These are phyloP conservation scores for Candida verbasci DNA, from an alignment of 805 yeast genomes.

Conservation along the genomic window DNA sequence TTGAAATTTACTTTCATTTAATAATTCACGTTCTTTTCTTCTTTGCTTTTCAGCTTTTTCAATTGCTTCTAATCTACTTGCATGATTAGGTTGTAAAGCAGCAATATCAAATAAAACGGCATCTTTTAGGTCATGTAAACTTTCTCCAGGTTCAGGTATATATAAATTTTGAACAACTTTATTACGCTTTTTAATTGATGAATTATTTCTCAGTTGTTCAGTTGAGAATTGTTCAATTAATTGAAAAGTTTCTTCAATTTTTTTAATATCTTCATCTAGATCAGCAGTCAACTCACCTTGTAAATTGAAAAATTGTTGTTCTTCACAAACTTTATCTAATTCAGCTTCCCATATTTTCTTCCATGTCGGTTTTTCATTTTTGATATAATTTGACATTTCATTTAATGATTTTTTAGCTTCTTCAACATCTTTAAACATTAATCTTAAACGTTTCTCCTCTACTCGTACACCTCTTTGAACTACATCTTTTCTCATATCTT, in stretches of 20 bases:
- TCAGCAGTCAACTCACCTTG: constrained; percentile 85
- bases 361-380: constrained; percentile 78
- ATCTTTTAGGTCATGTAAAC: constrained; percentile 57
- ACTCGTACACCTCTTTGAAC: constrained; percentile 88
- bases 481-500: constrained; percentile 83
- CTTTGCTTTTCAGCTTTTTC: constrained; percentile 80
- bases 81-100: constrained; percentile 79
- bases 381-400: constrained; percentile 56
- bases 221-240: constrained; percentile 77
- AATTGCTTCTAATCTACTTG: constrained; percentile 81
- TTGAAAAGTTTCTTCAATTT: constrained; percentile 76
- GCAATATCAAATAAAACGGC: constrained; percentile 79
- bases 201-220: constrained; percentile 65
- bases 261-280: constrained; percentile 72
- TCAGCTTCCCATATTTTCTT: constrained; percentile 89
- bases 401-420: constrained; percentile 51
- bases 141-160: constrained; percentile 60
- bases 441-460: constrained; percentile 63
- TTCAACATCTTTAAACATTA: constrained; percentile 60
- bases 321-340: constrained; percentile 85
- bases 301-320: constrained; percentile 84
- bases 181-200: constrained; percentile 33
- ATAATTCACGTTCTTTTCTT: constrained; percentile 59
- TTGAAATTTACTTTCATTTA: constrained; percentile 62
- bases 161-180: constrained; percentile 40